A percentile compares a stretch with the other conserved stretches of the same genome.
Conservation (phyloP, 2,329 filamentous ascomycete genomes). For the Neofusicoccum umdonicola region DNA sequence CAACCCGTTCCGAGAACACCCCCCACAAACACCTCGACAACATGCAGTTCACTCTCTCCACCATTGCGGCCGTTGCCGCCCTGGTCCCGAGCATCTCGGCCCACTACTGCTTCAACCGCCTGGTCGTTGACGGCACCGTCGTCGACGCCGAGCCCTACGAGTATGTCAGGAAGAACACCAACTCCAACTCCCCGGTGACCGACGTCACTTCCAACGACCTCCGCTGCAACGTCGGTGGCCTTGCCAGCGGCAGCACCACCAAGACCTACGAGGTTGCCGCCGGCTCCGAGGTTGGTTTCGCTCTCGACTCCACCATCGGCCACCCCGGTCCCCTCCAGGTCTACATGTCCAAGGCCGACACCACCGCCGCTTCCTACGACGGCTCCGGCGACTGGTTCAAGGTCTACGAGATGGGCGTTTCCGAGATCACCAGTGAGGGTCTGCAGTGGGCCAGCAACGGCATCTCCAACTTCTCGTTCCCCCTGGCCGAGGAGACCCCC, state of each 20-base stretch:
- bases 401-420: conserved; percentile 31
- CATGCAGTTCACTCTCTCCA: conserved; percentile 32
- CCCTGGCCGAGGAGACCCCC: conserved; percentile 40
- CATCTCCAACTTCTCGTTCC: conserved; percentile 30
- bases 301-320: conserved; percentile 51
- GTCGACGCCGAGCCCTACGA: conserved; percentile 26
- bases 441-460: conserved; percentile 44
- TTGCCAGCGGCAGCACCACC: conserved; percentile 30
- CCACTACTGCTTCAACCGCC: conserved; percentile 38
- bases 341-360: conserved; percentile 51
- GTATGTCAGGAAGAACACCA: conserved; percentile 23
- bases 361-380: conserved; percentile 67
- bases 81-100: conserved; percentile 26
- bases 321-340: conserved; percentile 38
- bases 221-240: conserved; percentile 36
- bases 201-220: conserved; percentile 33
- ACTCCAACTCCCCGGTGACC: conserved; percentile 31
- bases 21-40: conserved; percentile 5
- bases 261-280: conserved; percentile 39
- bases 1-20: background rate
- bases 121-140: conserved; percentile 34
- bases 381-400: conserved; percentile 53
- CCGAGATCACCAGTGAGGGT: conserved; percentile 28
- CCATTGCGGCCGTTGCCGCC: conserved; percentile 25
- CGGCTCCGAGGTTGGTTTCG: conserved; percentile 45